A percentile compares a stretch with the other conserved stretches of the same genome.
Evolutionary conservation across 768 basidiomycete genomes (phyloP).

Genomic region (Xerocomus potaroensis): DNA sequence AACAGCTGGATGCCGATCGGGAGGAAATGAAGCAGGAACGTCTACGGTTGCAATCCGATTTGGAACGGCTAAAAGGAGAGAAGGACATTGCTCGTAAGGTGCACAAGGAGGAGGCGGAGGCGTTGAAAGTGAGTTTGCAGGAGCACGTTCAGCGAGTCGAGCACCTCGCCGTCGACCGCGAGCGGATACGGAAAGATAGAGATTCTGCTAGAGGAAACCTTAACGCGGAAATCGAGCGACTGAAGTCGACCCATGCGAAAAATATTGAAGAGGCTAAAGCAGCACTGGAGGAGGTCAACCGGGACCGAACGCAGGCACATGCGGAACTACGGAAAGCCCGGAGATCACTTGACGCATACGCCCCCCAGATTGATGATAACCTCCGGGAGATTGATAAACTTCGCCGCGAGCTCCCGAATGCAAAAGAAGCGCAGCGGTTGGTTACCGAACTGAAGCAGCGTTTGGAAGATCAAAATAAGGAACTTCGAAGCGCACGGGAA

Average conservation of each 20-base stretch:
- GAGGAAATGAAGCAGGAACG: slow-evolving; percentile 13
- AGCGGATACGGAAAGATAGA: slow-evolving; percentile 22
- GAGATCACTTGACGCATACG: slow-evolving; percentile 17
- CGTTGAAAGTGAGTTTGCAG: slow-evolving; percentile 14
- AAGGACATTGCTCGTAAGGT: not conserved
- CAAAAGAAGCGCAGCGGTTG: slow-evolving; percentile 11
- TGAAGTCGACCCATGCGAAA: slow-evolving; percentile 12
- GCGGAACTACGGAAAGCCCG: slow-evolving; percentile 19
- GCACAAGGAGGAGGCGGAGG: slow-evolving; percentile 14
- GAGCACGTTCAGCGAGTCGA: slow-evolving; percentile 19
- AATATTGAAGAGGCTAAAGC: slow-evolving; percentile 14
- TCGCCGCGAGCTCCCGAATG: slow-evolving; percentile 10
- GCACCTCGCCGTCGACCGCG: slow-evolving; percentile 20
- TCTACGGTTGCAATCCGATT: slow-evolving; percentile 9
- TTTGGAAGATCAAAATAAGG: slow-evolving; percentile 18
- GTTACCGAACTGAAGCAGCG: slow-evolving; percentile 14
- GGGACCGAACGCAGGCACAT: slow-evolving; percentile 16
- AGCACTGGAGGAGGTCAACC: slow-evolving; percentile 26
- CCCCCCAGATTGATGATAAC: slow-evolving; percentile 16
- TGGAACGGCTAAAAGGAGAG: slow-evolving; percentile 14
- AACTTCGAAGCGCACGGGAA: slow-evolving; percentile 20
- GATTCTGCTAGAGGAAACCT: slow-evolving; percentile 16
- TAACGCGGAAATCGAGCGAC: slow-evolving; percentile 20
- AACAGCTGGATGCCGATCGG: slow-evolving; percentile 8
- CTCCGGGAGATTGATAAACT: slow-evolving; percentile 17